These are phyloP conservation scores for Claviceps pusilla DNA, from an alignment of 2,329 filamentous ascomycete species.

Conservation along the genomic window DNA sequence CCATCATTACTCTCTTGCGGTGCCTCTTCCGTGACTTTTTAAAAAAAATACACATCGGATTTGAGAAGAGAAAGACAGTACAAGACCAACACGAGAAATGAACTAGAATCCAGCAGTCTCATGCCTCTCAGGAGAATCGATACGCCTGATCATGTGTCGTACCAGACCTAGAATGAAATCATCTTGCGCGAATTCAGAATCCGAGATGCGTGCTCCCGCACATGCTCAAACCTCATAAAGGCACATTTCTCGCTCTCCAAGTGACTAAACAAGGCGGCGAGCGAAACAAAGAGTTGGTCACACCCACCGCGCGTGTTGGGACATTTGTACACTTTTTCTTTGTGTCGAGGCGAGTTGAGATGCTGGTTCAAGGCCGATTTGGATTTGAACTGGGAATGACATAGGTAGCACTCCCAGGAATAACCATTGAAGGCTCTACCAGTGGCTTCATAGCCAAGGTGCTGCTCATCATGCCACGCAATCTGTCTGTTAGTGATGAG, in stretches of 20 bases:
- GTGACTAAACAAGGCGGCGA: conserved; percentile 27
- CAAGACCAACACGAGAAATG: too few relatives aligned
- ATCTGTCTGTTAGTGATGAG: conserved; percentile 36
- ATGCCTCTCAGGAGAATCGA: too few relatives aligned
- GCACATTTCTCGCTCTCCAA: conserved; percentile 29
- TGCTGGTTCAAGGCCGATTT: conserved; percentile 30
- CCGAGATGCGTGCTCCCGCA: conserved; percentile 13
- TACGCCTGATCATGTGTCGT: too few relatives aligned
- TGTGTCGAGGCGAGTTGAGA: conserved; percentile 31
- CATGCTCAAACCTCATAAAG: conserved; percentile 21
- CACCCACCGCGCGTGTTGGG: conserved; percentile 17
- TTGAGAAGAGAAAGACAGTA: too few relatives aligned
- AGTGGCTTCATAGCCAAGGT: conserved; percentile 22
- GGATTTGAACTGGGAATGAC: conserved; percentile 25
- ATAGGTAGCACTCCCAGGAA: conserved; percentile 22
- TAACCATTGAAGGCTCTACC: conserved; percentile 27
- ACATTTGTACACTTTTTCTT: conserved; percentile 25
- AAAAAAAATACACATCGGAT: too few relatives aligned
- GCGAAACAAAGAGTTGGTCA: conserved; percentile 20
- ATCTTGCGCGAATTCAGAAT: neutral
- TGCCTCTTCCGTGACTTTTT: too few relatives aligned
- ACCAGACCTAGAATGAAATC: conserved; percentile 2
- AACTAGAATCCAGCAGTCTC: too few relatives aligned
- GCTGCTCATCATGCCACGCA: conserved; percentile 21
- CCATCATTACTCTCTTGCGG: too few relatives aligned